A percentile compares a stretch with the other conserved stretches of the same genome.
Conservation (phyloP, 2,329 filamentous ascomycete genomes). For the Laburnicola sp. region DNA sequence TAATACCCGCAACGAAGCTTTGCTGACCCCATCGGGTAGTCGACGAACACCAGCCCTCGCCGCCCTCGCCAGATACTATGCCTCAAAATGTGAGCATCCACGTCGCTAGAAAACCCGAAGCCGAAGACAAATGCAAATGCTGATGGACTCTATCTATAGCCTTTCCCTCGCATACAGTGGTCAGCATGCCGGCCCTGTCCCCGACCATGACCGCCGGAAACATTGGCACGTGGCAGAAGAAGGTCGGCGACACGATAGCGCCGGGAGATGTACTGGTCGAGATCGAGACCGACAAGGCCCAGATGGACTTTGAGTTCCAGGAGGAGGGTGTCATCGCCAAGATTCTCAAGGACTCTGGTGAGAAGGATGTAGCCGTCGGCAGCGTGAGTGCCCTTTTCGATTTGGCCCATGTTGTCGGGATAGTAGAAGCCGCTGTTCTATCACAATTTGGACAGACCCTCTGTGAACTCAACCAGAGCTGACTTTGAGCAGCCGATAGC, state of each 20-base stretch:
- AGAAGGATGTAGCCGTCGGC: conserved; percentile 92
- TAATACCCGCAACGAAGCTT: conserved; percentile 9
- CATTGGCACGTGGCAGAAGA: conserved; percentile 98
- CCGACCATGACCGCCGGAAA: conserved; percentile 97
- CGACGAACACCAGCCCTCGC: conserved; percentile 57
- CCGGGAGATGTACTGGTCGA: conserved; percentile 96
- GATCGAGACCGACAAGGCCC: conserved; percentile 99
- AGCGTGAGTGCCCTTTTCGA: conserved; percentile 63
- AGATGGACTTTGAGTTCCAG: conserved; percentile 99
- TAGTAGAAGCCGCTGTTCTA: too few relatives aligned
- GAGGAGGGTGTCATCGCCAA: conserved; percentile 96
- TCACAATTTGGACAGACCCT: too few relatives aligned
- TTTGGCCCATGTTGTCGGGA: neutral
- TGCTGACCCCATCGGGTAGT: conserved; percentile 35
- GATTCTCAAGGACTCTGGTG: conserved; percentile 87
- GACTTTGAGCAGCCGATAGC: conserved; percentile 77
- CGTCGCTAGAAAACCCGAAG: conserved; percentile 5
- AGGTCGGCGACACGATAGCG: conserved; percentile 80
- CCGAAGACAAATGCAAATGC: conserved; percentile 22
- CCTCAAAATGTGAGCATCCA: conserved; percentile 63
- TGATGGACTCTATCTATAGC: conserved; percentile 60
- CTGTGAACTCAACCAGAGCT: conserved; percentile 18
- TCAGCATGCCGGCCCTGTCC: conserved; percentile 97
- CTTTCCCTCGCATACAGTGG: conserved; percentile 89
- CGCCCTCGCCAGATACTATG: conserved; percentile 67